A percentile compares a stretch with the other conserved stretches of the same genome.
Conservation (phyloP, 805 yeast genomes). For the Lachancea dasiensis region DNA sequence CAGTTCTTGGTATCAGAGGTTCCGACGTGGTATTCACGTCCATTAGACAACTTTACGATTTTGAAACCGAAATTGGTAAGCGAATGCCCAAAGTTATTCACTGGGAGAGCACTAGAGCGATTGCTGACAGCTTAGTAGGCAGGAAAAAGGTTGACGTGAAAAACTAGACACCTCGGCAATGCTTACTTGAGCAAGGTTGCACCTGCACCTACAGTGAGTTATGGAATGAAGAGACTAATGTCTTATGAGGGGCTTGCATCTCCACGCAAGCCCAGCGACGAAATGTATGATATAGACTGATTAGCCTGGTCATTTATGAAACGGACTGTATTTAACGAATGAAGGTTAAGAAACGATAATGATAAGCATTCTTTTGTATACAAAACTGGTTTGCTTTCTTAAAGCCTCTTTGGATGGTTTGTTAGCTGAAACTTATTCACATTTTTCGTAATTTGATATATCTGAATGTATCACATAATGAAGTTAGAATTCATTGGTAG, state of each 20-base stretch:
- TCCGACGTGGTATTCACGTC: slow-evolving; percentile 72
- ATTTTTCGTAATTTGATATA: no score
- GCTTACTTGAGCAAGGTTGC: not conserved
- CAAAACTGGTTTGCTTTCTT: not conserved
- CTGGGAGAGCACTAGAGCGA: slow-evolving; percentile 71
- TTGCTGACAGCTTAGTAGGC: slow-evolving; percentile 82
- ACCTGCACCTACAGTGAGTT: not conserved
- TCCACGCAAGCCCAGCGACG: slow-evolving; percentile 5
- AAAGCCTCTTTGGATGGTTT: no score
- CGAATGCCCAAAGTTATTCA: slow-evolving; percentile 87
- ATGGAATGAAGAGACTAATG: slow-evolving; percentile 1
- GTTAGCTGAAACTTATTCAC: no score
- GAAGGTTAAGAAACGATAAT: not conserved
- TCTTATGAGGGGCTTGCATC: not conserved
- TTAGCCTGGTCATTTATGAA: slow-evolving; percentile 6
- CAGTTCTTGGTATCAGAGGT: slow-evolving; percentile 77
- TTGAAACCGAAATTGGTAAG: slow-evolving; percentile 70
- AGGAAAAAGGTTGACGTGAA: slow-evolving; percentile 38
- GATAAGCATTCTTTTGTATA: not conserved
- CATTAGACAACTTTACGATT: slow-evolving; percentile 72
- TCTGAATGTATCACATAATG: no score
- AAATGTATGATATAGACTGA: slow-evolving; percentile 11
- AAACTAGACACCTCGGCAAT: no score
- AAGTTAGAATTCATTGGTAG: no score
- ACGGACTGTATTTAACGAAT: slow-evolving; percentile 9